A percentile compares a stretch with the other conserved stretches of the same genome.
phyloP scores from a whole-genome alignment of 352 stramenopile species.

The Phytophthora ohioensis region DNA sequence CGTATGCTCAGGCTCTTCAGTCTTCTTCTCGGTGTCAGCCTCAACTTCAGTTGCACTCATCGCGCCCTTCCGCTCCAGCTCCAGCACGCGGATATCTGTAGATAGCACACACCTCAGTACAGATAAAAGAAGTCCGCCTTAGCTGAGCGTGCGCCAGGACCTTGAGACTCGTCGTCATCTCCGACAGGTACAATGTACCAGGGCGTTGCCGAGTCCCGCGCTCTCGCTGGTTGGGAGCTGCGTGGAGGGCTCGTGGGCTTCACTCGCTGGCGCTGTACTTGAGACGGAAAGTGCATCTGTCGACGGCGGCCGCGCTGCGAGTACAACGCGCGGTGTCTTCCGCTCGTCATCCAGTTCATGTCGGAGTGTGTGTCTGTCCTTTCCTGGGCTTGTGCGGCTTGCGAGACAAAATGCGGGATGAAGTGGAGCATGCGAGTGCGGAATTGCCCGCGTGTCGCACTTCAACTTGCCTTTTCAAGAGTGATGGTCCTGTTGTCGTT shows the following conservation, averaged over 20 bases:
- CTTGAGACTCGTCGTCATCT: constrained; percentile 61
- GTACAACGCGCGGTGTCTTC: constrained; percentile 61
- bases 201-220: constrained; percentile 33
- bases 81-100: constrained; percentile 64
- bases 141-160: constrained; percentile 15
- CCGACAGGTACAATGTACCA: constrained; percentile 67
- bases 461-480: constrained; percentile 30
- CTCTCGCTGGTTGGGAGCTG: constrained; percentile 23
- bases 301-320: constrained; percentile 51
- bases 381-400: constrained; percentile 13
- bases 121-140: no score
- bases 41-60: constrained; percentile 4
- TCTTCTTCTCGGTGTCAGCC: not conserved
- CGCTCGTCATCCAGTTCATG: constrained; percentile 84
- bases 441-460: constrained; percentile 7
- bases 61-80: constrained; percentile 46
- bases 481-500: constrained; percentile 38
- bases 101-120: not conserved
- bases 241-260: constrained; percentile 19
- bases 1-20: not conserved
- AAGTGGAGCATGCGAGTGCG: constrained; percentile 1
- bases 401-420: constrained; percentile 39
- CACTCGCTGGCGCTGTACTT: constrained; percentile 48
- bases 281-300: constrained; percentile 65
- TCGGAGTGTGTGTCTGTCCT: not conserved